Evolutionary conservation across 2,329 filamentous ascomycete species (phyloP).

Genomic region (Cladorrhinum sp.): DNA sequence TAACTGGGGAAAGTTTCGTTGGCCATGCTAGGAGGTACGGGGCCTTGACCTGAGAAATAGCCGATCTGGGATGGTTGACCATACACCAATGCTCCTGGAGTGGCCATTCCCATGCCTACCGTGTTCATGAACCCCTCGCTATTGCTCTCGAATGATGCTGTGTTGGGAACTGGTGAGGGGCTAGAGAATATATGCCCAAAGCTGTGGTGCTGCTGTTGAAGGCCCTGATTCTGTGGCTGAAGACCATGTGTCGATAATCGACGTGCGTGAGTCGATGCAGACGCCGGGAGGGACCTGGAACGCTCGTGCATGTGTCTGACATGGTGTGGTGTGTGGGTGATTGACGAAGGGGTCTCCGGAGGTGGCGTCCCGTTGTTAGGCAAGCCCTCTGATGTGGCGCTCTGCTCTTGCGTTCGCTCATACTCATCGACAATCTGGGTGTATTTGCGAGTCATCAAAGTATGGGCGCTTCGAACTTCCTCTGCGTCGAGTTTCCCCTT

Average conservation of each 20-base stretch:
- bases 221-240: no score
- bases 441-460: slow-evolving; percentile 7
- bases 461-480: slow-evolving; percentile 1
- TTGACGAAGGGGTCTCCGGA: background rate
- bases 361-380: no score
- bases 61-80: background rate
- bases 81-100: background rate
- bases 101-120: background rate
- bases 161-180: background rate
- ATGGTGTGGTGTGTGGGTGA: background rate
- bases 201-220: background rate
- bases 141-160: background rate
- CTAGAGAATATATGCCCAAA: background rate
- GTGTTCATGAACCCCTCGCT: background rate
- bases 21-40: background rate
- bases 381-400: no score
- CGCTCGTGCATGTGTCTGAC: slow-evolving; percentile 1
- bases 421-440: background rate
- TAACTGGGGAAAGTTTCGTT: background rate
- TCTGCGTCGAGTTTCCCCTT: background rate
- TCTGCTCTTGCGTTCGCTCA: background rate
- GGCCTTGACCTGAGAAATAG: background rate
- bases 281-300: background rate
- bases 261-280: background rate
- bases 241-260: background rate